Evolutionary conservation across 2,329 filamentous ascomycete species (phyloP).

Genomic region (Alternaria infectoria): DNA sequence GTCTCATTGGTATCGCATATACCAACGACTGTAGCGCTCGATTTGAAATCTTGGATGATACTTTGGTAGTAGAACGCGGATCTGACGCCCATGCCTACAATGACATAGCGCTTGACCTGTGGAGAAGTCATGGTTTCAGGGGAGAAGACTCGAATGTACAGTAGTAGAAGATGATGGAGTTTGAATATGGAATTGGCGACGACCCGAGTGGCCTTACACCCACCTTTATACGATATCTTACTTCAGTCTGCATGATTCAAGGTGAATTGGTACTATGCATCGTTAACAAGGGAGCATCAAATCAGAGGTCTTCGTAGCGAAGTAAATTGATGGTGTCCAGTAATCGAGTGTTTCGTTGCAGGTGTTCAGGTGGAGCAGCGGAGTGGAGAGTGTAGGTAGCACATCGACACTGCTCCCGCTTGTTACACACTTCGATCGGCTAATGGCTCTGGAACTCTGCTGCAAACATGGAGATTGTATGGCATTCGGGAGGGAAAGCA

Average conservation of each 20-base stretch:
- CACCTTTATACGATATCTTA: background rate
- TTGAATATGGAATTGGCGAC: background rate
- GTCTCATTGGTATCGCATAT: constrained; percentile 68
- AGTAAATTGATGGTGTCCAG: background rate
- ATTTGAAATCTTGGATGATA: constrained; percentile 60
- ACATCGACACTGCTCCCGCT: background rate
- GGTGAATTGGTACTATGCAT: background rate
- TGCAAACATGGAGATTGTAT: background rate
- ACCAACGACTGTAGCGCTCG: constrained; percentile 60
- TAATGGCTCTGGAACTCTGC: background rate
- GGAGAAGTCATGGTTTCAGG: background rate
- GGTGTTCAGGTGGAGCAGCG: background rate
- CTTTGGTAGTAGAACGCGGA: constrained; percentile 68
- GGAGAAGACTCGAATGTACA: background rate
- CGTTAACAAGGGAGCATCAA: background rate
- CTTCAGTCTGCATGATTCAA: background rate
- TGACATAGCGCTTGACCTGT: constrained; percentile 52
- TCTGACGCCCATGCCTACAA: constrained; percentile 65
- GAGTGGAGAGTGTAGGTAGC: background rate
- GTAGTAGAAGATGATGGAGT: background rate
- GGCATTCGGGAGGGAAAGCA: background rate
- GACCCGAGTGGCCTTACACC: background rate
- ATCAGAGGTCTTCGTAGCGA: background rate
- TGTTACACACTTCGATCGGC: background rate
- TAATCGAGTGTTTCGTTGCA: background rate